phyloP scores from a whole-genome alignment of 768 basidiomycete species.

The Phaeotremella fagi region DNA sequence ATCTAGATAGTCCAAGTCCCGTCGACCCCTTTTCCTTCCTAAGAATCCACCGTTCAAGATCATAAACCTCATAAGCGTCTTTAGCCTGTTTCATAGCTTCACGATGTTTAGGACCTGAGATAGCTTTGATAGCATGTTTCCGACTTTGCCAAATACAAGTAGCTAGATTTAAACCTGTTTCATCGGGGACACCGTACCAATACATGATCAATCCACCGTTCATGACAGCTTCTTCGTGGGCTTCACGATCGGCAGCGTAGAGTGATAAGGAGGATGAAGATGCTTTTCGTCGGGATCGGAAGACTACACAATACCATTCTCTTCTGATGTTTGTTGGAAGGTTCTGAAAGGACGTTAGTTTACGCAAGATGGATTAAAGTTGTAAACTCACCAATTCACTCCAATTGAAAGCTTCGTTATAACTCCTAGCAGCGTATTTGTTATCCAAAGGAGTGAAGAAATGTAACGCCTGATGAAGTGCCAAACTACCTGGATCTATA shows the following conservation, averaged over 20 bases:
- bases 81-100: constrained; percentile 73
- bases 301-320: constrained; percentile 72
- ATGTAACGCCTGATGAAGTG: constrained; percentile 80
- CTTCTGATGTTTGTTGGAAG: constrained; percentile 19
- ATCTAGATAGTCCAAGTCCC: constrained; percentile 59
- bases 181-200: constrained; percentile 83
- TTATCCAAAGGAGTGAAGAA: constrained; percentile 60
- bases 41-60: constrained; percentile 69
- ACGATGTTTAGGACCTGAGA: constrained; percentile 71
- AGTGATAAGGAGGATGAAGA: constrained; percentile 48
- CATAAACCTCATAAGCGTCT: constrained; percentile 65
- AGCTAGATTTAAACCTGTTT: constrained; percentile 79
- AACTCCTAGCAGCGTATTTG: constrained; percentile 63
- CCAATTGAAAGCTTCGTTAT: constrained; percentile 87
- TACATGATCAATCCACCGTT: constrained; percentile 74
- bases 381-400: constrained; percentile 57
- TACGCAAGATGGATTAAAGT: background rate
- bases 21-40: constrained; percentile 61
- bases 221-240: constrained; percentile 86
- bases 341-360: background rate
- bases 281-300: constrained; percentile 67
- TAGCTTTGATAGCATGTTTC: constrained; percentile 74
- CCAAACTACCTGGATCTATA: constrained; percentile 78
- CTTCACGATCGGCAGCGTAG: constrained; percentile 77
- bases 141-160: constrained; percentile 91